Conservation (phyloP, 768 basidiomycete genomes). For the Tylopilus rubrobrunneus region DNA sequence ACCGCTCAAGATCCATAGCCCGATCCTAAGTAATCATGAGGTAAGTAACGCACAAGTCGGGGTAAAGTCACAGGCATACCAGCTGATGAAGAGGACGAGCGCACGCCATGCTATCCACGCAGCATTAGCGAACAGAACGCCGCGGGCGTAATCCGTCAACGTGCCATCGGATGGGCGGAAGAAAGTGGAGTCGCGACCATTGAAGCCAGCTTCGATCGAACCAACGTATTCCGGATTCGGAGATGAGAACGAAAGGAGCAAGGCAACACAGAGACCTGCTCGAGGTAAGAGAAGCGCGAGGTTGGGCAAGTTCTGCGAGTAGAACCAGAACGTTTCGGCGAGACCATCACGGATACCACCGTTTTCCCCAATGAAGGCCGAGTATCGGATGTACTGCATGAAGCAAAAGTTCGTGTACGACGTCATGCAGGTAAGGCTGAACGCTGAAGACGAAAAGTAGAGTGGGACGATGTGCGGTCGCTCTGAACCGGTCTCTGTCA, state of each 20-base stretch:
- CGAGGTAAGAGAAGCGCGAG: constrained; percentile 81
- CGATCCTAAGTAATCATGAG: constrained; percentile 46
- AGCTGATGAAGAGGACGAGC: constrained; percentile 64
- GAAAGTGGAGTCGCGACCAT: constrained; percentile 66
- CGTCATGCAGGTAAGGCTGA: constrained; percentile 68
- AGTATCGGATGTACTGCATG: constrained; percentile 70
- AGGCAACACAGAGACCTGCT: constrained; percentile 67
- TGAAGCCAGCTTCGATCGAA: constrained; percentile 45
- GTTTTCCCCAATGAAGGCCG: constrained; percentile 57
- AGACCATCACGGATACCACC: constrained; percentile 53
- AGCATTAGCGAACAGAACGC: constrained; percentile 74
- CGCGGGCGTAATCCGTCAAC: constrained; percentile 73
- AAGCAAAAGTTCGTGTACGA: constrained; percentile 86
- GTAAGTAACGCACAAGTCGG: background rate
- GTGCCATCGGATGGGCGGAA: constrained; percentile 62
- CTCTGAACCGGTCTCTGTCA: constrained; percentile 41
- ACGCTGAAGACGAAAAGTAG: constrained; percentile 77
- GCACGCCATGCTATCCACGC: constrained; percentile 78
- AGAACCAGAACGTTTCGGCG: constrained; percentile 82
- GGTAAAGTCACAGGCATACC: constrained; percentile 36
- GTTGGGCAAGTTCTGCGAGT: constrained; percentile 82
- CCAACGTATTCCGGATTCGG: constrained; percentile 45
- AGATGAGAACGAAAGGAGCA: constrained; percentile 63
- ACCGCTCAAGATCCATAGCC: constrained; percentile 76
- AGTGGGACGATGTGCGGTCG: constrained; percentile 81